Percentiles rank a stretch among this genome's conserved stretches.
These are phyloP conservation scores for Sarocladium brachiariae DNA, from an alignment of 2,329 filamentous ascomycete genomes.

Conservation along the genomic window DNA sequence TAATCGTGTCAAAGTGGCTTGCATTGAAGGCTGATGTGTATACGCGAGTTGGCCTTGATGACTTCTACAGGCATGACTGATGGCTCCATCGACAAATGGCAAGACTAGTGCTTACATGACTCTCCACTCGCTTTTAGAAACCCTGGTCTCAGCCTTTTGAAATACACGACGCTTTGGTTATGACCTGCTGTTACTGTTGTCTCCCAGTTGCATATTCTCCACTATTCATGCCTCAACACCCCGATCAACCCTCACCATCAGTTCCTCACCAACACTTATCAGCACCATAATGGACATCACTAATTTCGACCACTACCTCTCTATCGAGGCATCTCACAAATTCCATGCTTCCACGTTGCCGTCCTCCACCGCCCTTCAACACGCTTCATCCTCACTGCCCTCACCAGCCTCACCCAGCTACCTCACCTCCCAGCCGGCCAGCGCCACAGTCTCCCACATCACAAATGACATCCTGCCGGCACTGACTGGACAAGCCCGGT, in stretches of 20 bases:
- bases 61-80: neutral
- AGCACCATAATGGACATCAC: conserved; percentile 15
- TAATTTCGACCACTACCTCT: neutral
- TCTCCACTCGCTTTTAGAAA: neutral
- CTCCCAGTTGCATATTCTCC: too few species aligned
- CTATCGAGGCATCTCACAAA: conserved; percentile 2
- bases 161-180: too few species aligned
- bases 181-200: too few species aligned
- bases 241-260: neutral
- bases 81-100: neutral
- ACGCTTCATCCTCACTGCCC: conserved; percentile 35
- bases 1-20: too few species aligned
- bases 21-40: too few species aligned
- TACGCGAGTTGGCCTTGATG: neutral
- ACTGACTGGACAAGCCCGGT: conserved; percentile 59
- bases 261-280: neutral
- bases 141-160: neutral
- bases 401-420: conserved; percentile 21
- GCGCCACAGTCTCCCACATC: conserved; percentile 35
- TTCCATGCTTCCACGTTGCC: conserved; percentile 26
- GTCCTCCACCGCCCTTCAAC: conserved; percentile 21
- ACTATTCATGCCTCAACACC: neutral
- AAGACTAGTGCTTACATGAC: neutral
- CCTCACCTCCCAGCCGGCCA: conserved; percentile 22
- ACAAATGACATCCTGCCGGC: conserved; percentile 43